Evolutionary conservation across 352 stramenopile genomes (phyloP), one percentile per base, ranked within the genome.

Genomic region (Phytophthora uliginosa): DNA sequence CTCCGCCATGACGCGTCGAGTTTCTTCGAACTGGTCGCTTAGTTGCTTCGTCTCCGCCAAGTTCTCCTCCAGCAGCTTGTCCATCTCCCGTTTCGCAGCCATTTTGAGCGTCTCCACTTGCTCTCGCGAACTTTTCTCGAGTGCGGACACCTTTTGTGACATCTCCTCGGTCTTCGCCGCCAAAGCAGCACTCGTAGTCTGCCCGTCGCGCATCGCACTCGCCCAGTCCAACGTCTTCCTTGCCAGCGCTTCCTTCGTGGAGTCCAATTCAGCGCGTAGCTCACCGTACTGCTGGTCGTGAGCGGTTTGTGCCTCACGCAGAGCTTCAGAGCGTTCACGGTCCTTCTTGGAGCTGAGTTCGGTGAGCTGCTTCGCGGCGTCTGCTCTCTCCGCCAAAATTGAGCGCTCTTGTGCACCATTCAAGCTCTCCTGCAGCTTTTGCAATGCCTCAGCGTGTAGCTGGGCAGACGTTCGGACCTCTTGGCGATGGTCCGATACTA

Each of bases 21-120:
- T 86, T 55, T 91, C 84, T 36, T 94, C 83, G 53, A 95, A 95
- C 59, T 93, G 78, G 13, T 91, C 85, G 65, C 86, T 92, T 36
- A 95, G 59, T 53, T 82, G 72, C 64, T 80, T 81, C 7, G 79
- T 94, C 67, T 95, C 86, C 2, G 70, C 56, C 38, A 93, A 51
- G 45, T 95, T 90, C 57, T 93, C 86, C 50, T 93, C 84, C 40
- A 94, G 52, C 2, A 92, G 57, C 0, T 76, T 84, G 62, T 94
- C 84, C 78, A 95, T 83, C 24, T 94, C 87, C 13, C 74, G 73
- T 65, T 92, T 91, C 12, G 83, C 76, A 20, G 83, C 84, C 6
- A 67, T 56, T 64, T 92, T 89, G 31, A 92, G 74, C 9, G 33
- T 71, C 54, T 90, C 84, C n/a, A 91, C 53, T 24, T 89, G 71